Base-by-base conservation (phyloP, 306 rosid genomes). In the Cucurbita ficifolia region DNA sequence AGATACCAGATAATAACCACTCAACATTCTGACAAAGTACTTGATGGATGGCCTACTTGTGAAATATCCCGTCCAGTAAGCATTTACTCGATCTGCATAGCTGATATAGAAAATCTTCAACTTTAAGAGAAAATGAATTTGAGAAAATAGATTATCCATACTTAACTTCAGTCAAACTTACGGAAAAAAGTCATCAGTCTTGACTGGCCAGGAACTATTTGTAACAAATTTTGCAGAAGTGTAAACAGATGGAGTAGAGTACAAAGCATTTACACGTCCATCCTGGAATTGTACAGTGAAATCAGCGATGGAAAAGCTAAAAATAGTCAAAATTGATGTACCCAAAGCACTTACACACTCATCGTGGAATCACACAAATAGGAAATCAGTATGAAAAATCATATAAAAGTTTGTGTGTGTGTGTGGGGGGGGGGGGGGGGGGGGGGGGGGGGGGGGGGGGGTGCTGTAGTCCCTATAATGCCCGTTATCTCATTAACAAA, bases 11-110 rank as follows among this genome's bases (percentile, higher is more conserved):
- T 89, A 91, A 82, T 91, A 94, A 73, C 92, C 92, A 79, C 99
- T 91, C 89, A 79, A 35, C 42, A 74, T 63, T 88, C 99, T 87
- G 63, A 94, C 91, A 74, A 87, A 94, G 68, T 87, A 85, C 83
- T 94, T 94, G 74, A 89, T 38, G 40, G 91, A 87, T 61, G 99
- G 96, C 80, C 99, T 91, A 79, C 99, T 94, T 57, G 96, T 90
- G 78, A 93, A 93, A 80, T 94, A 94, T 56, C 99, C 99, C 9
- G 99, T 94, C 99, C 99, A 94, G 80, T 90, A 94, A 46, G 84
- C 99, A 84, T 94, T 91, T 63, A 73, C 70, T 38, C 86, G 88
- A 79, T 94, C 99, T 40, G 99, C 99, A 78, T 94, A 94, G 75
- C 97, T 94, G 83, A 72, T 70, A 83, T 39, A 77, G 54, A 73